These are phyloP conservation scores for Penicillium digitatum DNA, from an alignment of 2,329 filamentous ascomycete genomes.

Conservation along the genomic window DNA sequence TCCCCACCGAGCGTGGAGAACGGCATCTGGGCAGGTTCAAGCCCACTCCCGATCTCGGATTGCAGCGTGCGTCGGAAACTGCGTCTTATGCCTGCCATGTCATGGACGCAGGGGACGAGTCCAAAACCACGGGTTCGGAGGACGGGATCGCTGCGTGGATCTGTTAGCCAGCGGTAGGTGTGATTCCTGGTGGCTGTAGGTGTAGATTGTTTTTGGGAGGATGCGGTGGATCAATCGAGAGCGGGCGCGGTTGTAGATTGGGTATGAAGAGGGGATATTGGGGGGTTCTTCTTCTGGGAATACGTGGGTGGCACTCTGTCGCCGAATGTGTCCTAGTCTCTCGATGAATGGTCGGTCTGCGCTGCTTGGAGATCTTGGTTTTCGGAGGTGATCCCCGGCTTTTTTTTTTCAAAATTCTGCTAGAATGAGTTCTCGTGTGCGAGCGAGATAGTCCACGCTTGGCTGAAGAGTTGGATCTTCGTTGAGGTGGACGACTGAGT, in stretches of 20 bases:
- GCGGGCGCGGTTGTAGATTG: conserved; percentile 1
- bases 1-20: conserved; percentile 52
- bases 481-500: background rate
- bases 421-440: conserved; percentile 15
- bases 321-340: conserved; percentile 11
- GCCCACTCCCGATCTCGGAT: conserved; percentile 17
- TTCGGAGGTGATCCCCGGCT: background rate
- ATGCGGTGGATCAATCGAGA: conserved; percentile 22
- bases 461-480: background rate
- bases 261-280: background rate
- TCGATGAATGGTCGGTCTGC: background rate
- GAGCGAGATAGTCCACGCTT: conserved; percentile 2
- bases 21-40: conserved; percentile 22
- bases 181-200: conserved; percentile 63
- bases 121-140: conserved; percentile 24
- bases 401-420: conserved; percentile 19
- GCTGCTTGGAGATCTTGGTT: background rate
- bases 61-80: conserved; percentile 14
- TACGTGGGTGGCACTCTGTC: conserved; percentile 9
- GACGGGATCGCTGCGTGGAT: conserved; percentile 17
- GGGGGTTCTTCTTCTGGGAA: background rate
- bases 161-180: conserved; percentile 56
- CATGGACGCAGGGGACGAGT: conserved; percentile 25
- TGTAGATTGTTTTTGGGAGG: conserved; percentile 34
- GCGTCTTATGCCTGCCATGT: conserved; percentile 19